Evolutionary conservation across 257 asterid genomes (phyloP), one percentile per base, ranked within the genome.

Genomic region (Ajuga chamaepitys): DNA sequence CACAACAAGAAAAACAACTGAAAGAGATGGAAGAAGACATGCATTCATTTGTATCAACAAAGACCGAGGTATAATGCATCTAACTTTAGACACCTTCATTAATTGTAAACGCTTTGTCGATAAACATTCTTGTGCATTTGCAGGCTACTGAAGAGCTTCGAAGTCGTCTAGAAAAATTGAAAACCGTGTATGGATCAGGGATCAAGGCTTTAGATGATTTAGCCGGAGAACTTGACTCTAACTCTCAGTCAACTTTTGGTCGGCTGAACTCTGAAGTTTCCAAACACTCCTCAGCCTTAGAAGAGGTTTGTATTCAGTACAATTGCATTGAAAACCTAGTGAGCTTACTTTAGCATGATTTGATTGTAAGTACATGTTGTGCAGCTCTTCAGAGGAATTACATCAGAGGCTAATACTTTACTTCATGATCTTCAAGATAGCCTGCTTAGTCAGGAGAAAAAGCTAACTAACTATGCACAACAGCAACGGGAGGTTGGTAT

Each of bases 1-100:
- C 85, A 59, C 88, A 87, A 75, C 99, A 94, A 80, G 96, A 90
- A 68, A 82, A 82, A 55, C 95, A 86, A 69, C 80, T 94, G 62
- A 86, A 88, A 74, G 90, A 77, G 74, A 94, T 94, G 95, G 95
- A 94, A 81, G 95, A 89, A 76, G 97, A 94, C 76, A 89, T 94
- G 99, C 89, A 85, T 70, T 83, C 88, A 61, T 94, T 94, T 70
- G 95, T 94, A 72, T 78, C 95, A 70, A 85, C 89, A 41, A 94
- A 94, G 87, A 82, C 80, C 28, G 81, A 88, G 95, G 99, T 93
- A 84, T 42, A 26, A 6, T 54, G 32, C 38, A n/a, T 57, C 54
- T 17, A 17, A 11, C 42, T 18, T 58, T 52, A 37, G 62, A 65
- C 22, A 48, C 73, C 63, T 68, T 64, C 64, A 41, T 58, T 46